Conservation (phyloP, 2,329 filamentous ascomycete species). For the Sordariomycetes sp. region DNA sequence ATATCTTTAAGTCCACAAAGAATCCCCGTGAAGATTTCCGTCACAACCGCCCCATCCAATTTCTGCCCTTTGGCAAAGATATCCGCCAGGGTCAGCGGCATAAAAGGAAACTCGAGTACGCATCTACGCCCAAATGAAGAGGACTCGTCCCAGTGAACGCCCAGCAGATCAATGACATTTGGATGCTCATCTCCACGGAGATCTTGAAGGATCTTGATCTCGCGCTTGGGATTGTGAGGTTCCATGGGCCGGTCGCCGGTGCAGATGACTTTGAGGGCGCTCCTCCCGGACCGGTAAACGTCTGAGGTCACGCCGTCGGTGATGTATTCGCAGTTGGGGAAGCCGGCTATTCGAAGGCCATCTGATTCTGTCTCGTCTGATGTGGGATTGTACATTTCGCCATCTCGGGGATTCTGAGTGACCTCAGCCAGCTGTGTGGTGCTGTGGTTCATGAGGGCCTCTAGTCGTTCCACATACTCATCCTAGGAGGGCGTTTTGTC, state of each 20-base stretch:
- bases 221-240: slow-evolving; percentile 75
- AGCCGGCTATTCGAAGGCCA: slow-evolving; percentile 42
- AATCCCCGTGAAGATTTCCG: slow-evolving; percentile 49
- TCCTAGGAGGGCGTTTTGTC: too few relatives aligned
- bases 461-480: too few relatives aligned
- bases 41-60: slow-evolving; percentile 12
- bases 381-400: too few relatives aligned
- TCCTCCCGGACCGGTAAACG: slow-evolving; percentile 60
- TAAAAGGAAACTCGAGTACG: slow-evolving; percentile 77
- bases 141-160: slow-evolving; percentile 65
- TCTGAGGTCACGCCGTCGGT: slow-evolving; percentile 68
- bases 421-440: too few relatives aligned
- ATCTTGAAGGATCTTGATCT: slow-evolving; percentile 62
- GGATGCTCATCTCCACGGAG: slow-evolving; percentile 42
- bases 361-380: neutral
- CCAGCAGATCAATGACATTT: slow-evolving; percentile 61
- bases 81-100: slow-evolving; percentile 63
- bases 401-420: too few relatives aligned
- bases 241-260: slow-evolving; percentile 57
- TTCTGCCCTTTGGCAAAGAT: slow-evolving; percentile 41
- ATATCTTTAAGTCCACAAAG: slow-evolving; percentile 64
- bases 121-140: too few relatives aligned
- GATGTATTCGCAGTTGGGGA: slow-evolving; percentile 43
- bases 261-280: slow-evolving; percentile 79
- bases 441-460: too few relatives aligned